phyloP scores from a whole-genome alignment of 129 eudicot species.

The Flaveria linearis region DNA sequence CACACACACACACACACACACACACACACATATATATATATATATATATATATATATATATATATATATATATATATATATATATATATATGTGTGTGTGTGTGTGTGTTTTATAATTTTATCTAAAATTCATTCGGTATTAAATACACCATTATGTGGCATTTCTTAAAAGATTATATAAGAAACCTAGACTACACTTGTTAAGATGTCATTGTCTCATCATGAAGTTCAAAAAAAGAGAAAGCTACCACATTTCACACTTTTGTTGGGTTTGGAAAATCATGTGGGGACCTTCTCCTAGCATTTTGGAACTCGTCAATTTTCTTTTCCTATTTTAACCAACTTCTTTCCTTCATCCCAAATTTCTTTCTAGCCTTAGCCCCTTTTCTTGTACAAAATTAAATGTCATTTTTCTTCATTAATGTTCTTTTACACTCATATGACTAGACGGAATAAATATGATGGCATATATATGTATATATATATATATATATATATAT shows the following conservation, averaged over 20 bases:
- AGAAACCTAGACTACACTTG: no score
- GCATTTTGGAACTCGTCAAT: conserved; percentile 30
- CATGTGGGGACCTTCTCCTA: conserved; percentile 37
- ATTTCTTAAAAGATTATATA: no score
- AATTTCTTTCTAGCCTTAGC: conserved; percentile 6
- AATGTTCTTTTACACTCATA: neutral
- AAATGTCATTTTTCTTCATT: neutral
- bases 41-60: no score
- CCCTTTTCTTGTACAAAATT: conserved; percentile 13
- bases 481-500: no score
- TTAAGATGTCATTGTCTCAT: conserved; percentile 27
- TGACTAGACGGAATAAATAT: neutral
- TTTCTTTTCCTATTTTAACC: neutral
- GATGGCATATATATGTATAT: no score
- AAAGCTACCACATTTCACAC: conserved; percentile 24
- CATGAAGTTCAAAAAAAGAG: conserved; percentile 21
- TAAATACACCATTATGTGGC: no score
- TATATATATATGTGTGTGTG: no score
- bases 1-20: no score
- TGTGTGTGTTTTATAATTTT: no score
- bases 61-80: no score
- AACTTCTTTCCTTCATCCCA: neutral
- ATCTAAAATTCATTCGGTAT: no score
- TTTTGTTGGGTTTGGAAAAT: conserved; percentile 30
- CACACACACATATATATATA: no score